Evolutionary conservation across 371 early-diverging fungal species (phyloP).

Genomic region (Rhizopus arrhizus): DNA sequence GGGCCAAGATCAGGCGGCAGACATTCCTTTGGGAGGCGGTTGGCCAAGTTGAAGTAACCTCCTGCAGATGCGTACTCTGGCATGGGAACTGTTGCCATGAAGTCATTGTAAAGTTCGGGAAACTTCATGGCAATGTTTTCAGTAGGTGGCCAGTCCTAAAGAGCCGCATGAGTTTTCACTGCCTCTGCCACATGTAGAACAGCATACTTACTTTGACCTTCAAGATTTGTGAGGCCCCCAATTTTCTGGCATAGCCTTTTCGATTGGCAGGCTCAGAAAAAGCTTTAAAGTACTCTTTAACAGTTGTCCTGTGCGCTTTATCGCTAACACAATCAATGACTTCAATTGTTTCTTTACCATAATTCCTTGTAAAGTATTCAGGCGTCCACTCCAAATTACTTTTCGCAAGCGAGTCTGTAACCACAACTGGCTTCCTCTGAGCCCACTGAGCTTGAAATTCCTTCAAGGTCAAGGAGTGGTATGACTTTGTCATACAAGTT

Average conservation of each 20-base stretch:
- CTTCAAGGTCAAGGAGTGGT: conserved; percentile 14
- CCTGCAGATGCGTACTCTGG: conserved; percentile 57
- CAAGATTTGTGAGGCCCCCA: conserved; percentile 17
- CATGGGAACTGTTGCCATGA: conserved; percentile 57
- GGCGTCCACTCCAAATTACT: conserved; percentile 45
- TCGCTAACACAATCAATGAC: conserved; percentile 49
- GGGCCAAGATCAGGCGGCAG: conserved; percentile 74
- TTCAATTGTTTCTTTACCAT: conserved; percentile 38
- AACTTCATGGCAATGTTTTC: conserved; percentile 54
- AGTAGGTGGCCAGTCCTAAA: conserved; percentile 72
- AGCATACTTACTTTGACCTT: conserved; percentile 43
- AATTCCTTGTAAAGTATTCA: conserved; percentile 30
- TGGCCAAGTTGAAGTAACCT: conserved; percentile 66
- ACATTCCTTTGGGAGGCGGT: conserved; percentile 53
- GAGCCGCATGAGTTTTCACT: neutral
- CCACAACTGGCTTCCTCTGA: conserved; percentile 42
- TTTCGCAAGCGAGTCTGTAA: conserved; percentile 26
- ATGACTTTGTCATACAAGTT: neutral
- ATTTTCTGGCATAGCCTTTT: neutral
- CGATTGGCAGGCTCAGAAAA: conserved; percentile 28
- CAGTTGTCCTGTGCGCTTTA: conserved; percentile 8
- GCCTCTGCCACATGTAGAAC: neutral
- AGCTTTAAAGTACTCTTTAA: conserved; percentile 50
- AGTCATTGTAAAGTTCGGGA: conserved; percentile 55
- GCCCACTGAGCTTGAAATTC: conserved; percentile 47